phyloP scores from a whole-genome alignment of 2,329 filamentous ascomycete species.

The Clarireedia monteithiana region DNA sequence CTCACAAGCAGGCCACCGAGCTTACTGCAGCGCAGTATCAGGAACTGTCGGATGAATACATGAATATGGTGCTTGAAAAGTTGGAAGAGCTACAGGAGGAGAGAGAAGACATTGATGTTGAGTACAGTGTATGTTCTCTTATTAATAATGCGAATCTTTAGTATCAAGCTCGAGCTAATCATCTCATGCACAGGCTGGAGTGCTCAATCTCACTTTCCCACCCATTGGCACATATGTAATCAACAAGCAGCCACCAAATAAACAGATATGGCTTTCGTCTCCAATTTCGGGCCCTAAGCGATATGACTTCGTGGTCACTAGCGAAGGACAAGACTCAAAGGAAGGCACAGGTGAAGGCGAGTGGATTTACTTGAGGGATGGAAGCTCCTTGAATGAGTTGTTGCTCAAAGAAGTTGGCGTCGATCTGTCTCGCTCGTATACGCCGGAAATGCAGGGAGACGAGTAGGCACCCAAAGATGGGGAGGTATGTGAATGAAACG shows the following conservation, averaged over 20 bases:
- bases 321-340: slow-evolving; percentile 70
- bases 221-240: slow-evolving; percentile 77
- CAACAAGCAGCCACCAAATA: slow-evolving; percentile 98
- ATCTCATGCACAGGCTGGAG: slow-evolving; percentile 57
- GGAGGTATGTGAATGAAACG: neutral
- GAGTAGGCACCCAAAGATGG: neutral
- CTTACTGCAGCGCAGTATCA: slow-evolving; percentile 69
- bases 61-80: slow-evolving; percentile 47
- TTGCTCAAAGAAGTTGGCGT: slow-evolving; percentile 71
- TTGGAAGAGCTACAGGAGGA: slow-evolving; percentile 72
- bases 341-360: slow-evolving; percentile 65
- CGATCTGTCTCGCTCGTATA: slow-evolving; percentile 29
- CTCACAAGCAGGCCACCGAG: slow-evolving; percentile 48
- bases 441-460: neutral
- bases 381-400: slow-evolving; percentile 64
- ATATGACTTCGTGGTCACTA: slow-evolving; percentile 76
- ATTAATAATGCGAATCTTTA: neutral
- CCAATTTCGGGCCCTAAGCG: slow-evolving; percentile 88
- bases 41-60: slow-evolving; percentile 65
- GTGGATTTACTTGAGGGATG: slow-evolving; percentile 86
- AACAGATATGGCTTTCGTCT: slow-evolving; percentile 93
- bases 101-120: slow-evolving; percentile 72
- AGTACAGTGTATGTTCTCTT: slow-evolving; percentile 64
- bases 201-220: slow-evolving; percentile 68
- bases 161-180: neutral